Percentiles rank a stretch among this genome's conserved stretches.
phyloP scores from a whole-genome alignment of 768 basidiomycete species.

The Chlorophyllum brunneum region DNA sequence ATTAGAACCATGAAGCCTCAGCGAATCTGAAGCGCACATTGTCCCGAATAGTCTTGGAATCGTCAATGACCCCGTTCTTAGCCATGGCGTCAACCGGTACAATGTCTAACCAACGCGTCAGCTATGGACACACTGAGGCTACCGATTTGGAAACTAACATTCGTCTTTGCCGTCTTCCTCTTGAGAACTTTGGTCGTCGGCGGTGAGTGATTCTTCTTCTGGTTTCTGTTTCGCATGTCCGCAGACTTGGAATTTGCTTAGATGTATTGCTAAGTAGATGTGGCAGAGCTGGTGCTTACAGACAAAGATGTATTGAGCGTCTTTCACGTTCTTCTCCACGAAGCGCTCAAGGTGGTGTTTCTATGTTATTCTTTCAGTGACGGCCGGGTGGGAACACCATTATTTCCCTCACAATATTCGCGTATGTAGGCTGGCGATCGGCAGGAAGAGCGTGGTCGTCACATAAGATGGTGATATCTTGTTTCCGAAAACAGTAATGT shows the following conservation, averaged over 20 bases:
- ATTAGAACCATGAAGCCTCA: background rate
- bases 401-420: background rate
- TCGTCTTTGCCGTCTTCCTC: conserved; percentile 6
- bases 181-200: background rate
- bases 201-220: background rate
- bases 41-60: background rate
- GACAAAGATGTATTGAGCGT: background rate
- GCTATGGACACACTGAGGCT: too few relatives aligned
- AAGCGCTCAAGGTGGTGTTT: background rate
- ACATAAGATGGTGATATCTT: background rate
- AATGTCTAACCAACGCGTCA: background rate
- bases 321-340: background rate
- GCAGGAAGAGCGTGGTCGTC: background rate
- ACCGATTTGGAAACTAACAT: background rate
- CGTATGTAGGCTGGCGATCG: background rate
- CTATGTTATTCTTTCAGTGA: background rate
- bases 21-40: background rate
- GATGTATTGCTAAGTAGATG: background rate
- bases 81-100: background rate
- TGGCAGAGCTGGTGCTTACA: background rate
- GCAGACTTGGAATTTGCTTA: background rate
- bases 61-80: background rate
- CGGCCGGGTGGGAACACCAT: too few relatives aligned
- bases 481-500: background rate
- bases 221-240: background rate